A percentile compares a stretch with the other conserved stretches of the same genome.
Evolutionary conservation across 1,284 basidiomycete species (phyloP).

Genomic region (Ustilago cynodontis): DNA sequence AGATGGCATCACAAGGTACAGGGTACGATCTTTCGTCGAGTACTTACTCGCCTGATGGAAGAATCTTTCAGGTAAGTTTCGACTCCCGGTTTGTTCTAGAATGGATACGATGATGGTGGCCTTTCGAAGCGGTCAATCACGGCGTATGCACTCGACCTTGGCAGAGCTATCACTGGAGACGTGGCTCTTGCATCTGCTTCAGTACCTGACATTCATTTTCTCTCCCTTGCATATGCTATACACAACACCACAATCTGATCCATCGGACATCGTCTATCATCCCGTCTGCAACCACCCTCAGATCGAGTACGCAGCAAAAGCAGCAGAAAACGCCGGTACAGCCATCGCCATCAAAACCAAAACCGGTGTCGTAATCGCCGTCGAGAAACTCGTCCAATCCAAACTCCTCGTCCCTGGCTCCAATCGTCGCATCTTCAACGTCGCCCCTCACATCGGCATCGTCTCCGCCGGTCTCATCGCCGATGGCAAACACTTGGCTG

Average conservation of each 20-base stretch:
- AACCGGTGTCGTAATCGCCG: conserved; percentile 88
- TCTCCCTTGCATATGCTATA: background rate
- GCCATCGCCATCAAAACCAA: conserved; percentile 84
- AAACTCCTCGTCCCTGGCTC: conserved; percentile 94
- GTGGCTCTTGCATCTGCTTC: too few relatives aligned
- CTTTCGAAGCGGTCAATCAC: background rate
- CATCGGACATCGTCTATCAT: background rate
- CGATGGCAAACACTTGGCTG: conserved; percentile 90
- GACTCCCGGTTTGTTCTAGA: background rate
- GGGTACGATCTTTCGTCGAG: conserved; percentile 98
- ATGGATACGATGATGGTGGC: background rate
- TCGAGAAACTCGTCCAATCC: conserved; percentile 97
- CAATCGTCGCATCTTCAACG: conserved; percentile 90
- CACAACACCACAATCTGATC: too few relatives aligned
- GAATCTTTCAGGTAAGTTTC: conserved; percentile 82
- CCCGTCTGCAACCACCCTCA: conserved; percentile 2
- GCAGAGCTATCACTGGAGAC: too few relatives aligned
- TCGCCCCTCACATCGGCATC: conserved; percentile 93
- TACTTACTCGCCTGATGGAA: conserved; percentile 97
- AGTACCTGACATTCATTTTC: background rate
- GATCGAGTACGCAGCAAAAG: conserved; percentile 99
- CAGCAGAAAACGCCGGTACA: conserved; percentile 95
- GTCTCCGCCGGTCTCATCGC: conserved; percentile 87
- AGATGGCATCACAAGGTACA: conserved; percentile 96
- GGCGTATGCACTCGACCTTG: background rate